Percentiles rank a stretch among this genome's conserved stretches.
These are phyloP conservation scores for Diaporthe helianthi DNA, from an alignment of 2,329 filamentous ascomycete species.

Conservation along the genomic window DNA sequence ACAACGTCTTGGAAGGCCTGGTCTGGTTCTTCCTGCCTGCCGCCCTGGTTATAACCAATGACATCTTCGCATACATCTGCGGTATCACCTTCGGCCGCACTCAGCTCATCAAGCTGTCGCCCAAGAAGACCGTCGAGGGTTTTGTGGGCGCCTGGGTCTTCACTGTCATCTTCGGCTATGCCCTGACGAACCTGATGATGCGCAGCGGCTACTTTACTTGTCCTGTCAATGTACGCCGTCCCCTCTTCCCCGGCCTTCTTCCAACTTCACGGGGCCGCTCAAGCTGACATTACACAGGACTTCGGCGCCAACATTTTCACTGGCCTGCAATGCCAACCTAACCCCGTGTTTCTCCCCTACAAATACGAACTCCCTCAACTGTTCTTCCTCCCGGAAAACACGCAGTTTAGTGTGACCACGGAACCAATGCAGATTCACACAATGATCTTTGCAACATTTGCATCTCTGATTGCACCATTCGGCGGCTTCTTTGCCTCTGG, in stretches of 20 bases:
- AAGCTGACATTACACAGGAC: slow-evolving; percentile 57
- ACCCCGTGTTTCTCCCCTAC: slow-evolving; percentile 86
- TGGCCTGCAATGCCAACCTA: slow-evolving; percentile 86
- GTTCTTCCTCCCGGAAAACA: slow-evolving; percentile 70
- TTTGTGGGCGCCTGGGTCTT: slow-evolving; percentile 97
- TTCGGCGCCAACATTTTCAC: slow-evolving; percentile 93
- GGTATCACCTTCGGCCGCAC: slow-evolving; percentile 97
- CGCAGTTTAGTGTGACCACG: slow-evolving; percentile 71
- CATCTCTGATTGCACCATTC: slow-evolving; percentile 95
- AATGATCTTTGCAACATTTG: slow-evolving; percentile 88
- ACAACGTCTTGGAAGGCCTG: slow-evolving; percentile 99
- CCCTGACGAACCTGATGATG: slow-evolving; percentile 83
- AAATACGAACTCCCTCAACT: slow-evolving; percentile 76
- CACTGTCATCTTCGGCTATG: slow-evolving; percentile 84
- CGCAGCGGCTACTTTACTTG: slow-evolving; percentile 98
- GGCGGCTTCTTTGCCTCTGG: slow-evolving; percentile 98
- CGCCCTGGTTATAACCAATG: slow-evolving; percentile 95
- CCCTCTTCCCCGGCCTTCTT: neutral
- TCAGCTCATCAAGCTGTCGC: slow-evolving; percentile 95
- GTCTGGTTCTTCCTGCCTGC: slow-evolving; percentile 99
- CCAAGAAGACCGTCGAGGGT: slow-evolving; percentile 98
- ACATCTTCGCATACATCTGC: slow-evolving; percentile 97
- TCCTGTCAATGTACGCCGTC: slow-evolving; percentile 76
- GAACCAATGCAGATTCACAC: slow-evolving; percentile 95
- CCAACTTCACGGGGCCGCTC: slow-evolving; percentile 27